Base-by-base conservation (phyloP, 2,329 filamentous ascomycete species). In the Byssothecium circinans region DNA sequence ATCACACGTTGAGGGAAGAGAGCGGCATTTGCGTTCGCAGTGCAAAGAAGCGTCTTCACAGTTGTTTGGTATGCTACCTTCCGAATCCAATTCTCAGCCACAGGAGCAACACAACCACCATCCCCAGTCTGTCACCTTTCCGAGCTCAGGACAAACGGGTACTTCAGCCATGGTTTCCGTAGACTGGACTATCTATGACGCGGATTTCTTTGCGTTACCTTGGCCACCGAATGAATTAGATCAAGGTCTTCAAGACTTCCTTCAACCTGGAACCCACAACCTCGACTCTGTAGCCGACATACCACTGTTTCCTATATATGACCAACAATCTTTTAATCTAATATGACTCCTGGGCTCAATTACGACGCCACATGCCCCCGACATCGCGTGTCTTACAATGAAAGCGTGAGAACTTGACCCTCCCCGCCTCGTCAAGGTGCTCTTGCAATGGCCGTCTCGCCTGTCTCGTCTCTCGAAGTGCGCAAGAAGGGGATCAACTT, bases 401-500 rank as follows among this genome's bases (percentile, higher is more conserved):
- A 32, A 32, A 11, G n/a, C n/a, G n/a, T n/a, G n/a, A n/a, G n/a
- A n/a, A n/a, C n/a, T n/a, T n/a, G n/a, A n/a, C n/a, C n/a, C n/a
- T n/a, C n/a, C n/a, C n/a, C n/a, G n/a, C n/a, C n/a, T n/a, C n/a
- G n/a, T 38, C 33, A 45, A 10, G 27, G 25, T 35, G 25, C 41
- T 48, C 34, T 32, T 4, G 47, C 43, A 12, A 66, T 53, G 32
- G 68, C 69, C 8, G 75, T 66, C 48, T 71, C 70, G 40, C 68
- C 74, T 2, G 78, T 81, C 50, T 78, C 75, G 52, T 81, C 77
- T 45, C 79, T 68, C 5, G 77, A 78, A 40, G 76, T 73, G 50
- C 76, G 77, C 47, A 81, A 54, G 50, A 81, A 81, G 0, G 78
- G 77, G 44, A 81, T 78, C 49, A 81, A 57, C 48, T 72, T 75